phyloP scores from a whole-genome alignment of 768 basidiomycete species.

The Rhodotorula diobovata region DNA sequence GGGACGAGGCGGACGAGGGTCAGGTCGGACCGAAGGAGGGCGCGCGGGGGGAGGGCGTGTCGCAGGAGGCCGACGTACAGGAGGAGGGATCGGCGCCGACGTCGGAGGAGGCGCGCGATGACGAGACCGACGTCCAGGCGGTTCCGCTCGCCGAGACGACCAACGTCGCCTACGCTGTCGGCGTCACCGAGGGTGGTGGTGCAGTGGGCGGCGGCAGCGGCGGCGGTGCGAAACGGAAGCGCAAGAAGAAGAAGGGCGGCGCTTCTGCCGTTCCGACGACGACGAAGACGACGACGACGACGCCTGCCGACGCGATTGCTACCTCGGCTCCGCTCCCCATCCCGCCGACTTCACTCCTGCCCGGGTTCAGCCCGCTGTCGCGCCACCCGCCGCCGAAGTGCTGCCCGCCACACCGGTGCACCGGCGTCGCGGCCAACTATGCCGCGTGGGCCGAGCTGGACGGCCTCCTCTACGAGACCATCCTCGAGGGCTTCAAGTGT shows the following conservation, averaged over 20 bases:
- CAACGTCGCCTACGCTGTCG: neutral
- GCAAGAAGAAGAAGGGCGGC: constrained; percentile 24
- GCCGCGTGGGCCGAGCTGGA: constrained; percentile 25
- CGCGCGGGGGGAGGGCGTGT: neutral
- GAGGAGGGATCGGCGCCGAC: neutral
- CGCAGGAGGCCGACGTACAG: neutral
- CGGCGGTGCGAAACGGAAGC: constrained; percentile 10
- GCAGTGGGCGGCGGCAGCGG: neutral
- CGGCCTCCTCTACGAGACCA: constrained; percentile 31
- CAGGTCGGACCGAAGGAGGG: neutral
- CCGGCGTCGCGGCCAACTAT: constrained; percentile 23
- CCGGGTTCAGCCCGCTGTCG: constrained; percentile 18
- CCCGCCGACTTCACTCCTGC: neutral
- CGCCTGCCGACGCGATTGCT: neutral
- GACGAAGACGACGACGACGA: neutral
- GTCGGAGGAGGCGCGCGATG: neutral
- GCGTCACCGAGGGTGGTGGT: neutral
- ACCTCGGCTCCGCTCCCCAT: neutral
- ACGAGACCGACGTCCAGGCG: too few species aligned
- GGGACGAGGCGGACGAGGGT: neutral
- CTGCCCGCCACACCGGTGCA: constrained; percentile 35
- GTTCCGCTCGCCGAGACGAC: constrained; percentile 1
- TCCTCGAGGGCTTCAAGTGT: constrained; percentile 35
- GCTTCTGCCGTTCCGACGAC: too few species aligned
- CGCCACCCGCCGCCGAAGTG: constrained; percentile 24